These are phyloP conservation scores for Gossypium bickii DNA, from an alignment of 345 rosid species.

Conservation along the genomic window DNA sequence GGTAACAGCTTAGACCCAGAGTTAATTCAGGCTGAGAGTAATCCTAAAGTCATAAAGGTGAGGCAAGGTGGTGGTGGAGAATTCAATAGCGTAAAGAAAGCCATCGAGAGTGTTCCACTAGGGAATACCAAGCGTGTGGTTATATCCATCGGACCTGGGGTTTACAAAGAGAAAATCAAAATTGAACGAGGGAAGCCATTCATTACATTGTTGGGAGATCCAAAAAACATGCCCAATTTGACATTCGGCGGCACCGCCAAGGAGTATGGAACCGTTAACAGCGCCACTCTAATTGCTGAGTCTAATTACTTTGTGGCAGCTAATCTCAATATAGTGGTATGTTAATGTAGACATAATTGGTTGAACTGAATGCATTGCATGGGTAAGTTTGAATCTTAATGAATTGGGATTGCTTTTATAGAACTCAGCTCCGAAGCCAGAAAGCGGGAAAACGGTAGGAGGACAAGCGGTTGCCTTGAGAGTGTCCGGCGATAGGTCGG, in stretches of 20 bases:
- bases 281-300: conserved; percentile 52
- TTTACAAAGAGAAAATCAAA: conserved; percentile 52
- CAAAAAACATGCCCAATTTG: conserved; percentile 34
- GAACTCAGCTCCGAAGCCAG: conserved; percentile 50
- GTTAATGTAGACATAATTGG: neutral
- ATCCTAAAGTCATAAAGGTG: conserved; percentile 34
- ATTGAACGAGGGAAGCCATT: conserved; percentile 43
- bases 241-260: conserved; percentile 40
- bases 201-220: conserved; percentile 47
- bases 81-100: conserved; percentile 45
- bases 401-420: neutral
- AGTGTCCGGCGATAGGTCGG: conserved; percentile 36
- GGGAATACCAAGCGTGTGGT: conserved; percentile 52
- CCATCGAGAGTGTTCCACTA: conserved; percentile 39
- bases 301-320: conserved; percentile 59
- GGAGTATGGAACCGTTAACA: conserved; percentile 53
- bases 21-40: conserved; percentile 29
- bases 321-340: conserved; percentile 42
- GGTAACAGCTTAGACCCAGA: conserved; percentile 29
- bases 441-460: conserved; percentile 16
- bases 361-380: neutral
- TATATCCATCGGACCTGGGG: conserved; percentile 42
- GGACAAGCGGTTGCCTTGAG: conserved; percentile 51
- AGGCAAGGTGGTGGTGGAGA: conserved; percentile 43
- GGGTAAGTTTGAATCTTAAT: neutral